Evolutionary conservation across 2,329 filamentous ascomycete genomes (phyloP).

Genomic region (Sporothrix protearum): DNA sequence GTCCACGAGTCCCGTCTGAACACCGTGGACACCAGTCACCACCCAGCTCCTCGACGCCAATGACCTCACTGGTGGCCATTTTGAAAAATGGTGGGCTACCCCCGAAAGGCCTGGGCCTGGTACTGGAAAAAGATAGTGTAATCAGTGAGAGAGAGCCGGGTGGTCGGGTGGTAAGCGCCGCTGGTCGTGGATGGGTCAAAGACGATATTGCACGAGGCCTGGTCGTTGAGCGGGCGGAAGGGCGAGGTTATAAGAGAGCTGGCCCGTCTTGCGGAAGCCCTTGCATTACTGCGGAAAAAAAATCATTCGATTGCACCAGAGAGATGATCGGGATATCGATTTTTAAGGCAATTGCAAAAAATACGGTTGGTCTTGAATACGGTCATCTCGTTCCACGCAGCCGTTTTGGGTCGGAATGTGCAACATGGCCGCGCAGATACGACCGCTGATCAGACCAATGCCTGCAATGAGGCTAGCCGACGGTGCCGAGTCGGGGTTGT

Average conservation of each 20-base stretch:
- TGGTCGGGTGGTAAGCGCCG: slow-evolving; percentile 7
- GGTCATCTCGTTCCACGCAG: slow-evolving; percentile 13
- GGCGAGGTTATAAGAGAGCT: slow-evolving; percentile 2
- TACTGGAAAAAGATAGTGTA: slow-evolving; percentile 36
- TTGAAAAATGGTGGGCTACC: slow-evolving; percentile 45
- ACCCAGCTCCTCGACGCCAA: slow-evolving; percentile 42
- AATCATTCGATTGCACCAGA: not conserved
- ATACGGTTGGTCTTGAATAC: slow-evolving; percentile 1
- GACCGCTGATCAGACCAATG: slow-evolving; percentile 2
- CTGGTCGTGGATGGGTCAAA: slow-evolving; percentile 6
- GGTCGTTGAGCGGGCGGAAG: not conserved
- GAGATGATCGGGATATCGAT: slow-evolving; percentile 11
- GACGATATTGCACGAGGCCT: slow-evolving; percentile 6
- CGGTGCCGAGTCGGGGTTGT: slow-evolving; percentile 10
- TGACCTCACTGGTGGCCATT: slow-evolving; percentile 45
- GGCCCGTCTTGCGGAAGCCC: slow-evolving; percentile 8
- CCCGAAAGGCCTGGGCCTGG: slow-evolving; percentile 44
- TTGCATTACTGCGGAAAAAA: slow-evolving; percentile 12
- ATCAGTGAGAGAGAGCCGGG: slow-evolving; percentile 2
- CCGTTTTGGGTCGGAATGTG: slow-evolving; percentile 8
- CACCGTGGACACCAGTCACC: slow-evolving; percentile 42
- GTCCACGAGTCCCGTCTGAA: slow-evolving; percentile 41
- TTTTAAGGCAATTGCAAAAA: not conserved
- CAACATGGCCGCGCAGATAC: slow-evolving; percentile 1
- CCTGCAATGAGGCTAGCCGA: slow-evolving; percentile 13